A percentile compares a stretch with the other conserved stretches of the same genome.
These are phyloP conservation scores for Ophiorrhiza pumila DNA, from an alignment of 257 asterid genomes.

Conservation along the genomic window DNA sequence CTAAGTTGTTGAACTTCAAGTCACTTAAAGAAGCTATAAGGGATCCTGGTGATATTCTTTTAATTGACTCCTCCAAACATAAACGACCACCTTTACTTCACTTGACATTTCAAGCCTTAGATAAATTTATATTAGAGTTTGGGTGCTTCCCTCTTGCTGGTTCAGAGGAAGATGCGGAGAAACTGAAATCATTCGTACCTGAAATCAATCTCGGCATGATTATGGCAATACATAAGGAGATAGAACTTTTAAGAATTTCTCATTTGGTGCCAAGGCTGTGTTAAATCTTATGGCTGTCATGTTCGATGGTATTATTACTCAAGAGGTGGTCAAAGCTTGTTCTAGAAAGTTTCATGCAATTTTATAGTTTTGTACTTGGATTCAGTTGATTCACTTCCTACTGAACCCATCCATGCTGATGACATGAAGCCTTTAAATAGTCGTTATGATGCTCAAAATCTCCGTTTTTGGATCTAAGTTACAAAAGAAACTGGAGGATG, in stretches of 20 bases:
- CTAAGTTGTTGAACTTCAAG: conserved; percentile 76
- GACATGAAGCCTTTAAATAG: conserved; percentile 71
- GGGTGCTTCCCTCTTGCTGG: conserved; percentile 80
- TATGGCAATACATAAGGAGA: conserved; percentile 57
- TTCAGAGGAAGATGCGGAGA: conserved; percentile 80
- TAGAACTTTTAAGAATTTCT: conserved; percentile 64
- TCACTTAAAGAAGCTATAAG: conserved; percentile 64
- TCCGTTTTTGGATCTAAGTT: conserved; percentile 82
- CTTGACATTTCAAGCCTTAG: conserved; percentile 82
- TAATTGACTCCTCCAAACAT: conserved; percentile 88
- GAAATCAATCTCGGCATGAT: conserved; percentile 53
- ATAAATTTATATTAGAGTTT: conserved; percentile 52
- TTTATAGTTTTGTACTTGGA: conserved; percentile 88
- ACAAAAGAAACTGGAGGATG: conserved; percentile 82
- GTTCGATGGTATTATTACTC: conserved; percentile 94
- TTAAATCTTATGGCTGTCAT: conserved; percentile 95
- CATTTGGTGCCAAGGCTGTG: conserved; percentile 83
- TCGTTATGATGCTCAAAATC: conserved; percentile 92
- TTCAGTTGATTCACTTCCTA: conserved; percentile 86
- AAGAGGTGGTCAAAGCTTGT: conserved; percentile 95
- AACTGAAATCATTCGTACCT: conserved; percentile 54
- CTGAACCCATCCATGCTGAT: conserved; percentile 61
- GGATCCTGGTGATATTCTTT: conserved; percentile 88
- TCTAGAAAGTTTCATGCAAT: conserved; percentile 94
- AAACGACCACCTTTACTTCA: conserved; percentile 83